Evolutionary conservation across 345 rosid genomes (phyloP).

Genomic region (Microthlaspi erraticum): DNA sequence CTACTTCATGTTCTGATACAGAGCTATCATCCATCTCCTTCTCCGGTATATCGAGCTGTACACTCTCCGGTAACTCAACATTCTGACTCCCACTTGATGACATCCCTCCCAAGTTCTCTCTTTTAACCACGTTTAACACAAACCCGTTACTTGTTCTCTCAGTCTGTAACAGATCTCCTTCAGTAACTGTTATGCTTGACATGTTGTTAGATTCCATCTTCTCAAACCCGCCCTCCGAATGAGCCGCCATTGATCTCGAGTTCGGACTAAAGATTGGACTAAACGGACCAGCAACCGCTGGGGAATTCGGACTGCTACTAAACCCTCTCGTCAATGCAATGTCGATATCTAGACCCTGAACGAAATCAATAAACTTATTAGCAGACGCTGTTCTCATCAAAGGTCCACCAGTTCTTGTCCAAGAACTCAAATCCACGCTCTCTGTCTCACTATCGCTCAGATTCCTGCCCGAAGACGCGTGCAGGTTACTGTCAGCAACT

Average conservation of each 20-base stretch:
- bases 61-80: slow-evolving; percentile 61
- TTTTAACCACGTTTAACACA: slow-evolving; percentile 75
- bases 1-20: slow-evolving; percentile 59
- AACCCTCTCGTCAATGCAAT: slow-evolving; percentile 58
- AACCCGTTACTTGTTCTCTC: slow-evolving; percentile 76
- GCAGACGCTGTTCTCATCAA: slow-evolving; percentile 97
- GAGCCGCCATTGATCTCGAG: slow-evolving; percentile 48
- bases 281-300: slow-evolving; percentile 43
- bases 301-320: slow-evolving; percentile 54
- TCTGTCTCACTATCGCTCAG: slow-evolving; percentile 83
- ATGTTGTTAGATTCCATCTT: slow-evolving; percentile 46
- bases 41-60: slow-evolving; percentile 72
- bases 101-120: slow-evolving; percentile 56
- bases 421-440: slow-evolving; percentile 68
- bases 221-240: slow-evolving; percentile 49
- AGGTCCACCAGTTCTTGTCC: slow-evolving; percentile 98
- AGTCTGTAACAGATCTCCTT: slow-evolving; percentile 88
- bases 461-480: slow-evolving; percentile 55
- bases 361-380: slow-evolving; percentile 73
- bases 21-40: slow-evolving; percentile 77
- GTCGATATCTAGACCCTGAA: slow-evolving; percentile 69
- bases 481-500: slow-evolving; percentile 45
- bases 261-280: slow-evolving; percentile 44
- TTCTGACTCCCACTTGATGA: slow-evolving; percentile 49
- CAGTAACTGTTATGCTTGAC: slow-evolving; percentile 74